Evolutionary conservation across 2,329 filamentous ascomycete genomes (phyloP), one percentile per base, ranked within the genome.

Genomic region (Eutypella sp.): DNA sequence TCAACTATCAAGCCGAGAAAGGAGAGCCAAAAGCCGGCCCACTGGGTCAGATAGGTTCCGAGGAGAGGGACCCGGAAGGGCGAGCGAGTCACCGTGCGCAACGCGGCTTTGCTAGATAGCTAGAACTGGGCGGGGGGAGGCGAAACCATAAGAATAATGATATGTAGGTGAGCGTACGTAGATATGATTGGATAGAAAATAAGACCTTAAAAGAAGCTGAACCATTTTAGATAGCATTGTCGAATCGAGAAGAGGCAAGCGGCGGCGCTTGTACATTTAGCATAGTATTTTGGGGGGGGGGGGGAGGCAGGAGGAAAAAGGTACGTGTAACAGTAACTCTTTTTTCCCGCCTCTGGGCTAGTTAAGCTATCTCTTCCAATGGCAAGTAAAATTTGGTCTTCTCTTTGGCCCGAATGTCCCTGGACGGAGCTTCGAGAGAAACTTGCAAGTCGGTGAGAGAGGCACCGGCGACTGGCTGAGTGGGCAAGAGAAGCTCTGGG

Each of bases 391-490:
- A 11, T 42, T 31, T 40, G 42, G 40, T 24, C 13, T 47, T 46
- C 47, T 42, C 27, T 42, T 48, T 48, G 25, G 45, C 44, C 25
- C 42, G 40, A 15, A 33, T 37, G n/a, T n/a, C n/a, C n/a, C n/a
- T n/a, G n/a, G n/a, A n/a, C n/a, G n/a, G n/a, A n/a, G n/a, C n/a
- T n/a, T n/a, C n/a, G n/a, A n/a, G n/a, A n/a, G n/a, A n/a, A n/a
- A n/a, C 47, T 19, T 24, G 38, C 57, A 66, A 70, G 69, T 71
- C 69, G 69, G 69, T 72, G 68, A 71, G 64, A 54, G 55, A 59
- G 56, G 51, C 42, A 56, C 56, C 71, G 68, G 70, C 70, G 65
- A 67, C 63, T 66, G 62, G 61, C 54, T 58, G 55, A 54, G 50
- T 33, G 29, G 29, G 29, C 29, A 33, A 33, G 13, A 33, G 13